Percentiles rank a stretch among this genome's conserved stretches.
phyloP scores from a whole-genome alignment of 371 early-diverging fungal genomes.

The Saksenaea oblongispora region DNA sequence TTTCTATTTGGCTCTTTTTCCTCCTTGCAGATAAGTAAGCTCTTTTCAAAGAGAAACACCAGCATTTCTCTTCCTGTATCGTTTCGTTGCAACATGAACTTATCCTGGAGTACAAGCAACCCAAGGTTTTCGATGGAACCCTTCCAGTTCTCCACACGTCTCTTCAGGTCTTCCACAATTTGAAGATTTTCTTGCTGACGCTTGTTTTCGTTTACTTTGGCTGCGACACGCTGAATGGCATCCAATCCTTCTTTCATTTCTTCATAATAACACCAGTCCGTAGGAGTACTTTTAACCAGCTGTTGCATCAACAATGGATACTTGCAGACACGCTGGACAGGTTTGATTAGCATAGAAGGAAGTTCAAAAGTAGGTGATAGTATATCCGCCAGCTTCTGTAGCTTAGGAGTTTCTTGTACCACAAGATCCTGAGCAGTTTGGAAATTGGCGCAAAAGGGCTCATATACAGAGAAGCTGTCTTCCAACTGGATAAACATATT shows the following conservation, averaged over 20 bases:
- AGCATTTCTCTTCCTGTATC: slow-evolving; percentile 77
- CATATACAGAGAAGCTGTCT: slow-evolving; percentile 89
- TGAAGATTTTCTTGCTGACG: slow-evolving; percentile 82
- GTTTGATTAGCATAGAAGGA: slow-evolving; percentile 92
- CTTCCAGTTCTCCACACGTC: slow-evolving; percentile 58
- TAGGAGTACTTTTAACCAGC: slow-evolving; percentile 74
- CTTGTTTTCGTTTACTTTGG: slow-evolving; percentile 89
- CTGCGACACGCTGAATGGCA: slow-evolving; percentile 84
- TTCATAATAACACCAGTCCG: slow-evolving; percentile 60
- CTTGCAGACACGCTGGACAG: slow-evolving; percentile 95
- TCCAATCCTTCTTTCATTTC: slow-evolving; percentile 79
- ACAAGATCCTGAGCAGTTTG: slow-evolving; percentile 67
- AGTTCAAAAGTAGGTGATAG: slow-evolving; percentile 85
- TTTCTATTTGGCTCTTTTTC: slow-evolving; percentile 41
- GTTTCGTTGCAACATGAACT: slow-evolving; percentile 73
- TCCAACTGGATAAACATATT: slow-evolving; percentile 75
- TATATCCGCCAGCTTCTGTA: slow-evolving; percentile 57
- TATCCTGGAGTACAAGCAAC: slow-evolving; percentile 79
- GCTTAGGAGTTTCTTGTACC: slow-evolving; percentile 43
- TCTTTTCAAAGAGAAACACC: slow-evolving; percentile 86
- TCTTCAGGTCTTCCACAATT: slow-evolving; percentile 74
- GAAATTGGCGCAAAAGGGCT: slow-evolving; percentile 94
- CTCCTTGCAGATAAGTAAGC: slow-evolving; percentile 77
- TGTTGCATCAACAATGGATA: slow-evolving; percentile 90
- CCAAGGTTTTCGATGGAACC: slow-evolving; percentile 66